Evolutionary conservation across 2,329 filamentous ascomycete species (phyloP).

Genomic region (Pseudopithomyces chartarum): DNA sequence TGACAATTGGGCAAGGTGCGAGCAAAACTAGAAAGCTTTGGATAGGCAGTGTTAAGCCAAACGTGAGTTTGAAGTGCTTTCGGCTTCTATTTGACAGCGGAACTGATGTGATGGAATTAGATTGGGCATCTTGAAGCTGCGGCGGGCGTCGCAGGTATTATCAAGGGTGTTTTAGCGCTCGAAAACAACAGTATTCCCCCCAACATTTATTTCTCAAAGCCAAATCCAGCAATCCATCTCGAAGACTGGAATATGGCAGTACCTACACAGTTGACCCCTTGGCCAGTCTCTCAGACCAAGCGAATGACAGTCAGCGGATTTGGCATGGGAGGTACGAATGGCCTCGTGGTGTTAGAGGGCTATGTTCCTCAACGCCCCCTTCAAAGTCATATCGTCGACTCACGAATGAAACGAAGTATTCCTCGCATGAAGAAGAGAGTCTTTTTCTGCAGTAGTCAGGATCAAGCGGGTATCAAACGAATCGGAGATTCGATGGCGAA

Average conservation of each 20-base stretch:
- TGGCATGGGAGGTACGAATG: constrained; percentile 9
- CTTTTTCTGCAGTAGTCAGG: too few relatives aligned
- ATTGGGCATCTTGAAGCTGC: constrained; percentile 34
- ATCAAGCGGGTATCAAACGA: too few relatives aligned
- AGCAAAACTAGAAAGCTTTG: neutral
- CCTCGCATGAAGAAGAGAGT: too few relatives aligned
- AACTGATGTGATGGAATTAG: too few relatives aligned
- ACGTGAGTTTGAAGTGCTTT: too few relatives aligned
- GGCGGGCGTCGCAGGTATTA: constrained; percentile 38
- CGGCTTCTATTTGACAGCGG: too few relatives aligned
- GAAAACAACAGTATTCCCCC: constrained; percentile 34
- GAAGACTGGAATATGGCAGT: neutral
- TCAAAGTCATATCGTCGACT: too few relatives aligned
- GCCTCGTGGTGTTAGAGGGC: neutral
- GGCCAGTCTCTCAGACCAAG: neutral
- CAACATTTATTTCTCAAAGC: constrained; percentile 34
- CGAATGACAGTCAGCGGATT: constrained; percentile 6
- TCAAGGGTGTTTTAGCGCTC: constrained; percentile 44
- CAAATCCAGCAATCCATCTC: constrained; percentile 21
- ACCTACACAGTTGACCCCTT: neutral
- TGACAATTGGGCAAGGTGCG: neutral
- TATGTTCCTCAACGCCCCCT: too few relatives aligned
- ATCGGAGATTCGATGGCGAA: too few relatives aligned
- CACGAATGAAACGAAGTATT: too few relatives aligned
- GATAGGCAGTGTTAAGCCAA: neutral